These are phyloP conservation scores for Secale cereale DNA, from an alignment of 176 grass and related monocot species.

Conservation along the genomic window DNA sequence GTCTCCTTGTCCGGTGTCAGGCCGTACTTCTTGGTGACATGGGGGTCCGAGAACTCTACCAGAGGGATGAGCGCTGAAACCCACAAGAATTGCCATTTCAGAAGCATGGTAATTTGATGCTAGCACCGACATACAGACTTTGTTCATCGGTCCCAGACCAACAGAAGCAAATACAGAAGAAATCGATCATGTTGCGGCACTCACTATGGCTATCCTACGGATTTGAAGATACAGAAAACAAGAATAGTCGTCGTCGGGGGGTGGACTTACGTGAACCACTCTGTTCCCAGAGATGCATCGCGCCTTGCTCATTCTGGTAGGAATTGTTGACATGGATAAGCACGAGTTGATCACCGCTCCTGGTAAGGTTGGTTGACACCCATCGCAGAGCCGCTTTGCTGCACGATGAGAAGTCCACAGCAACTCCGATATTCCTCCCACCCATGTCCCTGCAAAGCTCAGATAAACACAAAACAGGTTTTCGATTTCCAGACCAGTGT, in stretches of 20 bases:
- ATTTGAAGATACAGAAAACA: neutral
- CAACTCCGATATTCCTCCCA: slow-evolving; percentile 55
- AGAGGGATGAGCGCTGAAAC: slow-evolving; percentile 67
- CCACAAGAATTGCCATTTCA: neutral
- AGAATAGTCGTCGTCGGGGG: neutral
- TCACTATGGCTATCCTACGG: neutral
- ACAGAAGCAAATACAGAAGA: neutral
- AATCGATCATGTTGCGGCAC: neutral
- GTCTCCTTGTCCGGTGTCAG: slow-evolving; percentile 61
- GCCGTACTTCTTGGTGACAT: slow-evolving; percentile 58
- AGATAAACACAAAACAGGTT: slow-evolving; percentile 1
- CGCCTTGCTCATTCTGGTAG: slow-evolving; percentile 56
- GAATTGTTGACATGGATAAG: slow-evolving; percentile 58
- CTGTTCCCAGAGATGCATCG: slow-evolving; percentile 66
- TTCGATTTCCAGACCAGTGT: neutral
- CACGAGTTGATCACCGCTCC: slow-evolving; percentile 52
- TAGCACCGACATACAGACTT: neutral
- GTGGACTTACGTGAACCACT: slow-evolving; percentile 53
- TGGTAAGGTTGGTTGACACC: slow-evolving; percentile 57
- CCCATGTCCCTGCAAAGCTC: slow-evolving; percentile 34
- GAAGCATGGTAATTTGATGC: neutral
- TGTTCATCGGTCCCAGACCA: neutral
- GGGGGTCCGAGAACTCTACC: slow-evolving; percentile 51
- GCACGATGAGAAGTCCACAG: slow-evolving; percentile 70
- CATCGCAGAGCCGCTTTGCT: slow-evolving; percentile 72